A percentile compares a stretch with the other conserved stretches of the same genome.
These are phyloP conservation scores for Mucor velutinosus DNA, from an alignment of 371 early-diverging fungal genomes.

Conservation along the genomic window DNA sequence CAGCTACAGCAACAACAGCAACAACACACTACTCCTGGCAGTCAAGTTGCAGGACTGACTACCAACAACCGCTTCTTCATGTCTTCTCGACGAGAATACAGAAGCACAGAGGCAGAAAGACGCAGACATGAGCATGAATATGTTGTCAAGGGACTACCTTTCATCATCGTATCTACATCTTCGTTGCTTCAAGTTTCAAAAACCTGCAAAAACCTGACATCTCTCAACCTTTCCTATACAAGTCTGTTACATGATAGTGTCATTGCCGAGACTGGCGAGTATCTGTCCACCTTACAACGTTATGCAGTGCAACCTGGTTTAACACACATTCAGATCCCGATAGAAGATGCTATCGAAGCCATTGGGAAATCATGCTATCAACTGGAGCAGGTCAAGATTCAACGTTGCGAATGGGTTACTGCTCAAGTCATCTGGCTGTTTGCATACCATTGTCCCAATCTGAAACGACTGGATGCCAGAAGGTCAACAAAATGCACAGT, in stretches of 20 bases:
- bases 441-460: conserved; percentile 38
- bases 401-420: conserved; percentile 65
- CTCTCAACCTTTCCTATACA: conserved; percentile 56
- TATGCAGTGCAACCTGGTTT: conserved; percentile 56
- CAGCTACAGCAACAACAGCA: conserved; percentile 7
- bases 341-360: conserved; percentile 45
- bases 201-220: conserved; percentile 49
- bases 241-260: conserved; percentile 49
- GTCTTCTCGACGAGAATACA: not conserved
- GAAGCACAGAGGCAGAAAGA: not conserved
- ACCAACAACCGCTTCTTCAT: not conserved
- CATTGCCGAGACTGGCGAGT: conserved; percentile 63
- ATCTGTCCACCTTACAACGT: conserved; percentile 56
- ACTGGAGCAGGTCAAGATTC: conserved; percentile 48
- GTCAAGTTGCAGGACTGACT: not conserved
- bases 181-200: conserved; percentile 56
- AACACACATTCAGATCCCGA: conserved; percentile 52
- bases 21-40: not conserved
- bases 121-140: conserved; percentile 8
- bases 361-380: conserved; percentile 51
- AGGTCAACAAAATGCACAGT: conserved; percentile 48
- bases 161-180: conserved; percentile 56
- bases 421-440: conserved; percentile 51
- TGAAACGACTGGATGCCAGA: conserved; percentile 49
- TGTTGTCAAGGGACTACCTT: conserved; percentile 21